phyloP scores from a whole-genome alignment of 495 filamentous ascomycete species.

The Melanomma pulvis-pyrius region DNA sequence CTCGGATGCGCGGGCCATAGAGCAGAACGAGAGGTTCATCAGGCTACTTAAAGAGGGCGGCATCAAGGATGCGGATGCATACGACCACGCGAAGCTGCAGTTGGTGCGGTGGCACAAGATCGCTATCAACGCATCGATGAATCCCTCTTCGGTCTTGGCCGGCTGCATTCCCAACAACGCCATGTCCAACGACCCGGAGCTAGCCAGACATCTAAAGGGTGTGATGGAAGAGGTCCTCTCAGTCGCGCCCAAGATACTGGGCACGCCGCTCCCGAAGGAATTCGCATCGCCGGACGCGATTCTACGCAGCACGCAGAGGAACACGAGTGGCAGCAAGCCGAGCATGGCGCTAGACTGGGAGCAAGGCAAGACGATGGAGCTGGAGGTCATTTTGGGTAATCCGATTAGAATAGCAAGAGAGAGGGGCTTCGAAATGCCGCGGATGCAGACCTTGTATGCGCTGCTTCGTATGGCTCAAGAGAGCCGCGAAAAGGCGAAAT shows the following conservation, averaged over 20 bases:
- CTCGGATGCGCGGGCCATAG: conserved; percentile 17
- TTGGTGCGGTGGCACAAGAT: conserved; percentile 67
- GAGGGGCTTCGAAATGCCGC: conserved; percentile 55
- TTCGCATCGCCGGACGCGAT: conserved; percentile 59
- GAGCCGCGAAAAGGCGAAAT: conserved; percentile 45
- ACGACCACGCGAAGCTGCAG: conserved; percentile 56
- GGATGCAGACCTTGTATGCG: conserved; percentile 57
- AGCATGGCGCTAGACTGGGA: conserved; percentile 65
- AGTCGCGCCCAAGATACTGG: conserved; percentile 58
- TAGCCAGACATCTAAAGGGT: conserved; percentile 46
- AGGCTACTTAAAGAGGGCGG: conserved; percentile 46
- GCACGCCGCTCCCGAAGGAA: conserved; percentile 46
- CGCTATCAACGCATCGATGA: conserved; percentile 66
- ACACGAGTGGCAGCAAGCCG: conserved; percentile 57
- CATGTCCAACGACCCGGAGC: conserved; percentile 54
- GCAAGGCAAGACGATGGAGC: conserved; percentile 57
- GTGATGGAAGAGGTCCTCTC: conserved; percentile 62
- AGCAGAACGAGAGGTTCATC: conserved; percentile 40
- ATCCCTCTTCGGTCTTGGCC: conserved; percentile 62
- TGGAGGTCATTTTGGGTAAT: conserved; percentile 66
- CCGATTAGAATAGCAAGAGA: conserved; percentile 57
- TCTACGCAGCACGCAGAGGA: conserved; percentile 56
- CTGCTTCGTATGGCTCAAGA: conserved; percentile 50
- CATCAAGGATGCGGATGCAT: conserved; percentile 53
- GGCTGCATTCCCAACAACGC: conserved; percentile 56